A percentile compares a stretch with the other conserved stretches of the same genome.
Evolutionary conservation across 108 stramenopile genomes (phyloP).

Genomic region (Skeletonema menzelii): DNA sequence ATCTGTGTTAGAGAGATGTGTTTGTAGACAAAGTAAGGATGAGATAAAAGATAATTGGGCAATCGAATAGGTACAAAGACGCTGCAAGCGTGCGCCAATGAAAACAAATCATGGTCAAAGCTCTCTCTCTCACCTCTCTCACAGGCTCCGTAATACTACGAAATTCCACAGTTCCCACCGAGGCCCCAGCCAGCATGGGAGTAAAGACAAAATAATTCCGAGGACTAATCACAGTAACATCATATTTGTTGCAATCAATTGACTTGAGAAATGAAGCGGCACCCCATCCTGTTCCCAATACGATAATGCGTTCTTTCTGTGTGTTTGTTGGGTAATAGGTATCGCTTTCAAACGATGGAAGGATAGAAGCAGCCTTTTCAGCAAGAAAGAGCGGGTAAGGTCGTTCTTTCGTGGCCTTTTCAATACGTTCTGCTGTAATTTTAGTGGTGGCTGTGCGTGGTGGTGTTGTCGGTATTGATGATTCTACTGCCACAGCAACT

Average conservation of each 20-base stretch:
- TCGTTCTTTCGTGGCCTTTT: conserved; percentile 62
- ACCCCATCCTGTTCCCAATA: conserved; percentile 95
- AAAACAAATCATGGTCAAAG: too few relatives aligned
- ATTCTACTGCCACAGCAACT: neutral
- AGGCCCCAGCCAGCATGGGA: conserved; percentile 95
- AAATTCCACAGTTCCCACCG: conserved; percentile 94
- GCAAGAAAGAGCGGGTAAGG: conserved; percentile 84
- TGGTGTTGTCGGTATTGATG: neutral
- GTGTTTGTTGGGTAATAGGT: neutral
- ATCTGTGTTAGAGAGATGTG: conserved; percentile 33
- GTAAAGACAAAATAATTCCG: conserved; percentile 95
- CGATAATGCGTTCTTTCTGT: conserved; percentile 77
- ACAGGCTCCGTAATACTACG: conserved; percentile 90
- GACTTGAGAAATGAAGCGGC: conserved; percentile 86
- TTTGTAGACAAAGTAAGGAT: neutral
- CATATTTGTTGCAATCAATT: conserved; percentile 78
- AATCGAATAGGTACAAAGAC: neutral
- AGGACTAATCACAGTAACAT: conserved; percentile 91
- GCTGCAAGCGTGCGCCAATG: conserved; percentile 8
- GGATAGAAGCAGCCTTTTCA: conserved; percentile 75
- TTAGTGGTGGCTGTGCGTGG: neutral
- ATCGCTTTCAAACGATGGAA: conserved; percentile 6
- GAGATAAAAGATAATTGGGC: neutral
- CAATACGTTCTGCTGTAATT: conserved; percentile 34
- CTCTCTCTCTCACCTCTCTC: conserved; percentile 80